These are phyloP conservation scores for Xylaria castorea DNA, from an alignment of 495 filamentous ascomycete genomes.

Conservation along the genomic window DNA sequence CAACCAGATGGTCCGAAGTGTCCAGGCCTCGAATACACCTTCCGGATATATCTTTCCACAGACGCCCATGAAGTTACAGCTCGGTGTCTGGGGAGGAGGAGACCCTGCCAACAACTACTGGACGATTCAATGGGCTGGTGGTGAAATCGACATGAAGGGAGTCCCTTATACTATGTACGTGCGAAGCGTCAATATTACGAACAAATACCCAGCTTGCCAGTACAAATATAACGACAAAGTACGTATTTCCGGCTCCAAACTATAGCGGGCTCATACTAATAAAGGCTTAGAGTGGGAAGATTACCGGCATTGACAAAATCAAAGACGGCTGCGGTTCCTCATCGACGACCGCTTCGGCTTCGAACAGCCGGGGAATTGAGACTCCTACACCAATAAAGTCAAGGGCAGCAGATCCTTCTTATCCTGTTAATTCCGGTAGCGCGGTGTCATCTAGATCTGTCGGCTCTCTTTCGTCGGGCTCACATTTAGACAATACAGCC, in stretches of 20 bases:
- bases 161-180: slow-evolving; percentile 74
- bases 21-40: slow-evolving; percentile 51
- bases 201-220: slow-evolving; percentile 55
- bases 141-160: slow-evolving; percentile 65
- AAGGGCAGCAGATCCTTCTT: background rate
- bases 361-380: slow-evolving; percentile 19
- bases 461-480: background rate
- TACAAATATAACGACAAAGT: slow-evolving; percentile 42
- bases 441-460: background rate
- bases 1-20: slow-evolving; percentile 67
- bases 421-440: background rate
- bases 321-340: slow-evolving; percentile 31
- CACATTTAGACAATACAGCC: background rate
- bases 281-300: slow-evolving; percentile 35
- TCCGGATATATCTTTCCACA: slow-evolving; percentile 70
- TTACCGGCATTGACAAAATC: slow-evolving; percentile 36
- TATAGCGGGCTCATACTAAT: slow-evolving; percentile 25
- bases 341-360: background rate
- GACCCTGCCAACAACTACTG: slow-evolving; percentile 60
- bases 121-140: slow-evolving; percentile 72
- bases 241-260: slow-evolving; percentile 17
- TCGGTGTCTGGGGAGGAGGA: slow-evolving; percentile 79
- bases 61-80: slow-evolving; percentile 75
- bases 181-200: slow-evolving; percentile 62
- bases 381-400: slow-evolving; percentile 24